Conservation (phyloP, 2,329 filamentous ascomycete genomes). For the Cladosporium velox region DNA sequence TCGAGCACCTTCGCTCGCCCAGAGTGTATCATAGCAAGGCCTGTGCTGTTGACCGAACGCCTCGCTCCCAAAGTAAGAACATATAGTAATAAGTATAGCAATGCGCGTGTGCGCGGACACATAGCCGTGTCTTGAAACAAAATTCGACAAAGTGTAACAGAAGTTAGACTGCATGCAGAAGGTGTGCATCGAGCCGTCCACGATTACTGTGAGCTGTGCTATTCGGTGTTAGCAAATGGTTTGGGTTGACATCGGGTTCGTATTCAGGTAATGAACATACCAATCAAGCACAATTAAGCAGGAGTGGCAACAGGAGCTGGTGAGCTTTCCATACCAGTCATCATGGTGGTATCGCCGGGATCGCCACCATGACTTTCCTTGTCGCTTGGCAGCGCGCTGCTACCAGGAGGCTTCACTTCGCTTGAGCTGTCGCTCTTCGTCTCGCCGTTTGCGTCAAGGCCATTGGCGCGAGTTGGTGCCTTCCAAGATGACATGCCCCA, state of each 20-base stretch:
- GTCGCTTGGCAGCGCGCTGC: constrained; percentile 61
- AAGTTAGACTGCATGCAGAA: neutral
- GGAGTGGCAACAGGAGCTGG: constrained; percentile 42
- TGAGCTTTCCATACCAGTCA: constrained; percentile 39
- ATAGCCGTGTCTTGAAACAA: neutral
- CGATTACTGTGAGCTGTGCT: neutral
- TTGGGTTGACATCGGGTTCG: neutral
- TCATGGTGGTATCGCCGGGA: constrained; percentile 37
- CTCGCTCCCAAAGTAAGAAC: neutral
- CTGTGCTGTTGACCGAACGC: constrained; percentile 12
- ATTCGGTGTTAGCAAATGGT: neutral
- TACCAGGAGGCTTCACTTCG: constrained; percentile 58
- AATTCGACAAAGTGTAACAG: neutral
- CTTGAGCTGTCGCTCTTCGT: constrained; percentile 59
- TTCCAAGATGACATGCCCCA: constrained; percentile 86
- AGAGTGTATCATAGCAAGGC: constrained; percentile 2
- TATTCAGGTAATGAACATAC: neutral
- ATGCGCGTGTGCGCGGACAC: neutral
- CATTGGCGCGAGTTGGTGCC: constrained; percentile 60
- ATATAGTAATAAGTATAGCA: neutral
- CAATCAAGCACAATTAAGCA: constrained; percentile 26
- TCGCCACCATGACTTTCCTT: constrained; percentile 58
- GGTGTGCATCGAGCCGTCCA: neutral
- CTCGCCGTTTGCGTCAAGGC: constrained; percentile 62
- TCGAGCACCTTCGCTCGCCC: neutral